Conservation (phyloP, 768 basidiomycete species). For the Termitomyces sp. region DNA sequence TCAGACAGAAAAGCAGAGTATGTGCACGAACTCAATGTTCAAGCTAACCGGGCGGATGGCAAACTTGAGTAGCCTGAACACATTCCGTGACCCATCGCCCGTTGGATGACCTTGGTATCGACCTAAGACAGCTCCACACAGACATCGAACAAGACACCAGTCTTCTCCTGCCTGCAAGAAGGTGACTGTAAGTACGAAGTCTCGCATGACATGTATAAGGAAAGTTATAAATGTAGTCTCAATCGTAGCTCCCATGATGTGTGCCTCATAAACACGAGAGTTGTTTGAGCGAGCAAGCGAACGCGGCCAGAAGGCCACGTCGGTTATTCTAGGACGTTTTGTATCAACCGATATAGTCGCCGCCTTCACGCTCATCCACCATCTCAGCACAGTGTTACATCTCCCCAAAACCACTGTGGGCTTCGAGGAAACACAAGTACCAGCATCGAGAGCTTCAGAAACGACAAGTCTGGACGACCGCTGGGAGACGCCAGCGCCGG, state of each 20-base stretch:
- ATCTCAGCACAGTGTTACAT: constrained; percentile 15
- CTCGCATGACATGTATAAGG: constrained; percentile 11
- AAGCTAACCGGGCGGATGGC: constrained; percentile 71
- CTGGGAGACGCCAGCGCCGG: constrained; percentile 76
- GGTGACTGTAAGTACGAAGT: constrained; percentile 8
- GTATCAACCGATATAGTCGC: constrained; percentile 82
- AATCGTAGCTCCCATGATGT: constrained; percentile 86
- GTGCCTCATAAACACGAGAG: constrained; percentile 68
- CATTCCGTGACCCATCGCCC: constrained; percentile 29
- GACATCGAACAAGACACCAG: constrained; percentile 65
- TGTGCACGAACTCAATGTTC: constrained; percentile 53
- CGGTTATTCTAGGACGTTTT: constrained; percentile 78
- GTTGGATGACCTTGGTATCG: constrained; percentile 53
- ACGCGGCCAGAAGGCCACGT: constrained; percentile 11
- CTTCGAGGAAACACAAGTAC: constrained; percentile 32
- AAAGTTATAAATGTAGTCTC: constrained; percentile 57
- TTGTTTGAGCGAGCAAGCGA: constrained; percentile 74
- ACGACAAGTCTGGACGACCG: constrained; percentile 38
- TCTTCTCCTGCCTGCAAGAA: constrained; percentile 49
- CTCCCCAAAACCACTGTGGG: constrained; percentile 56
- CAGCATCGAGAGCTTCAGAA: constrained; percentile 15
- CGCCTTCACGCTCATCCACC: constrained; percentile 20
- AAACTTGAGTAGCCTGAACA: constrained; percentile 80
- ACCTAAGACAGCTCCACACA: constrained; percentile 83
- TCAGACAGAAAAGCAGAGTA: not conserved